Evolutionary conservation across 257 asterid genomes (phyloP), one percentile per base, ranked within the genome.

Genomic region (Fraxinus quadrangulata): DNA sequence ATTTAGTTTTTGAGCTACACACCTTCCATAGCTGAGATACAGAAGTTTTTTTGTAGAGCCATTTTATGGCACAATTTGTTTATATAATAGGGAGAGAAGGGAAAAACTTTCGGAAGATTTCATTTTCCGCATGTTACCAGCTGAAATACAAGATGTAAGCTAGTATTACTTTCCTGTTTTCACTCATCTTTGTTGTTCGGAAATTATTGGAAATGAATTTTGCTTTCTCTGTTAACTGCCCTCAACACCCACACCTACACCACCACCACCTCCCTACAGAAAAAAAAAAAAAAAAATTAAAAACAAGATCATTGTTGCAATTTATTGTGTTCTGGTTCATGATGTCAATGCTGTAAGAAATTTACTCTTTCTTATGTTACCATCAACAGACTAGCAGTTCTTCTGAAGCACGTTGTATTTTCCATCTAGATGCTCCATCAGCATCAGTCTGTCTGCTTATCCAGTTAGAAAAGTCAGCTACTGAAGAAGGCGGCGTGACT

Each of bases 401-500:
- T 79, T 72, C 26, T 49, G 96, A 88, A 82, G 85, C 84, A 34
- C 94, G 96, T 72, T 94, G 97, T 68, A 80, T 96, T 81, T 96
- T 96, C 77, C 91, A 88, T 73, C 92, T 93, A 42, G 99, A 96
- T 87, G 97, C 94, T 78, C 97, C 98, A 77, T 96, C 99, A 67
- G 96, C 99, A 73, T 96, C 98, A 56, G 90, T 93, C 85, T 93
- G 98, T 83, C 88, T 96, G 85, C 95, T 96, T 79, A 85, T 96
- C 87, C 99, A 96, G 87, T 87, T 96, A 81, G 99, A 96, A 81
- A 96, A 96, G 90, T 93, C 99, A 81, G 97, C 96, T 76, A 92
- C 97, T 13, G 99, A 96, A 85, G 99, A 96, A 87, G 97, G 97
- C 51, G 99, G 99, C 83, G 99, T 93, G 83, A 92, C 98, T 70